Evolutionary conservation across 331 rosid species (phyloP).

Genomic region (Malus hybrid): DNA sequence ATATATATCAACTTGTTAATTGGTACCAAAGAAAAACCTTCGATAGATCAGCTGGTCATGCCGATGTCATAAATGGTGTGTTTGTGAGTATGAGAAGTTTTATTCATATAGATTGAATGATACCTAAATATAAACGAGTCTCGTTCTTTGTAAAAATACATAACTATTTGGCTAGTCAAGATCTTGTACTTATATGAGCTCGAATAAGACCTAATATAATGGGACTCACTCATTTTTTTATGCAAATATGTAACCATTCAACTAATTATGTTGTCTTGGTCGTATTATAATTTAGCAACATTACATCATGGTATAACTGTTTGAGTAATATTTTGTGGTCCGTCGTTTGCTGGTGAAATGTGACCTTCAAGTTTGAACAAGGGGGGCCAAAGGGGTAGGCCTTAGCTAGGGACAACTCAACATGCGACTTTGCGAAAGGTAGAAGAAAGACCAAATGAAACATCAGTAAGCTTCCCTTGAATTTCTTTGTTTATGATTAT

Average conservation of each 20-base stretch:
- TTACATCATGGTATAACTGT: not conserved
- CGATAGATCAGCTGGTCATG: not conserved
- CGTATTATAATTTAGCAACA: too few species aligned
- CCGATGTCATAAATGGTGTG: not conserved
- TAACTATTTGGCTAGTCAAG: not conserved
- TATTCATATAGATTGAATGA: not conserved
- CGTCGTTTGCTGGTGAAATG: conserved; percentile 1
- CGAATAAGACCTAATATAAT: too few species aligned
- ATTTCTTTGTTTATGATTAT: not conserved
- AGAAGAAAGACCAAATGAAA: not conserved
- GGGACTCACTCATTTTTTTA: too few species aligned
- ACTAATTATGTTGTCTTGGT: not conserved
- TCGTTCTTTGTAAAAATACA: not conserved
- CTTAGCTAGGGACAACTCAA: conserved; percentile 1
- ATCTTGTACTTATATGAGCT: not conserved
- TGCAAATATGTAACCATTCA: not conserved
- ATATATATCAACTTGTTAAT: not conserved
- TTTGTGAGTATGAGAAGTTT: not conserved
- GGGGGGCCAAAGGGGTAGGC: not conserved
- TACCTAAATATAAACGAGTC: too few species aligned
- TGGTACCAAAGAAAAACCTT: too few species aligned
- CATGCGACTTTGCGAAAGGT: not conserved
- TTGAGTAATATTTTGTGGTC: not conserved
- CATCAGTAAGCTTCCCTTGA: not conserved
- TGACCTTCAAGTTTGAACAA: not conserved